Percentiles rank a stretch among this genome's conserved stretches.
These are phyloP conservation scores for Histomonas meleagridis DNA, from an alignment of 208 protist species.

Conservation along the genomic window DNA sequence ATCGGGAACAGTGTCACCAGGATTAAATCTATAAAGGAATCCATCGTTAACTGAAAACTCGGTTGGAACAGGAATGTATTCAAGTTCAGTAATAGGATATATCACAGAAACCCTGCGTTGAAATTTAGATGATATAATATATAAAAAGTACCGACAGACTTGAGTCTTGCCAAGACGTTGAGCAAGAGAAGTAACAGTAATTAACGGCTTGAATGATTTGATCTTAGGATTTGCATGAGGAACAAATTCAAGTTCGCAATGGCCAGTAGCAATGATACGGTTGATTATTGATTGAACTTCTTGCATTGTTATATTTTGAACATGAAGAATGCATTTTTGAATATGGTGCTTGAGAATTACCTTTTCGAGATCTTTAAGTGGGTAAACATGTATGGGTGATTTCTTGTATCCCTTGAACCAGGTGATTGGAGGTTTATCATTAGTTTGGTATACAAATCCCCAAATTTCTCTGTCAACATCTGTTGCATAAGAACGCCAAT, in stretches of 20 bases:
- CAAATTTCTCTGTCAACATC: background rate
- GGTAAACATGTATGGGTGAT: background rate
- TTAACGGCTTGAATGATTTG: background rate
- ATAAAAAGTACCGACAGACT: background rate
- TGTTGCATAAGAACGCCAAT: background rate
- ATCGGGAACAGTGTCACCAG: background rate
- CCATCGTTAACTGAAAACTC: too few relatives aligned
- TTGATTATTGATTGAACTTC: background rate
- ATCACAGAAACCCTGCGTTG: background rate
- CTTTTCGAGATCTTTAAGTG: background rate
- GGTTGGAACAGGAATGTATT: background rate
- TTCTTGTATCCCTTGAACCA: background rate
- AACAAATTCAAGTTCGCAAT: background rate
- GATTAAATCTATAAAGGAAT: constrained; percentile 3
- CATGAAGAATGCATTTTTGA: background rate
- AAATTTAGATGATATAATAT: background rate
- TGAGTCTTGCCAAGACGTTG: background rate
- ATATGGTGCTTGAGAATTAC: background rate
- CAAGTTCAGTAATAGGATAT: background rate
- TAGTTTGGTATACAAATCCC: background rate
- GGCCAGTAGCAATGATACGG: background rate
- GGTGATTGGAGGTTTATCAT: background rate
- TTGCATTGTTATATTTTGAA: constrained; percentile 4
- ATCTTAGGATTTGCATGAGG: background rate
- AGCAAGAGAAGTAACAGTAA: background rate